Evolutionary conservation across 148 eudicot genomes (phyloP), one percentile per base, ranked within the genome.

Genomic region (Silene conica): DNA sequence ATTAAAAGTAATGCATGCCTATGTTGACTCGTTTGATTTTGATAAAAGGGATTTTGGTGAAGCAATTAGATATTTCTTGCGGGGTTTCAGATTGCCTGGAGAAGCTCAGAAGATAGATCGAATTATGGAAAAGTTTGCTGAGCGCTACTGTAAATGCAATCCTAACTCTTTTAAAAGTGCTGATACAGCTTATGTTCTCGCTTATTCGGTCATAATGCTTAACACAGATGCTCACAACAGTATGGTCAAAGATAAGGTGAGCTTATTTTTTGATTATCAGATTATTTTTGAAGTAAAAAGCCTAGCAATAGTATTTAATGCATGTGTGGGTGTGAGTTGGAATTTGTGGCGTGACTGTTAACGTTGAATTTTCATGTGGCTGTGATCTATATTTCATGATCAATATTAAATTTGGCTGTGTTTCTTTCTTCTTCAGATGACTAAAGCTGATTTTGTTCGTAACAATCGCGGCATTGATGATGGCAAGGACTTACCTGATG

Each of bases 101-200:
- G 99, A 95, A 80, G 97, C 99, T 69, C 99, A 95, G 74, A 95
- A 95, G 86, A 95, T 95, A 81, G 99, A 95, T 73, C 92, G 99
- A 15, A 88, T 95, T 43, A 95, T 95, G 99, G 99, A 95, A 68
- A 95, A 95, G 82, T 95, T 95, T 78, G 99, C 99, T 67, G 97
- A 95, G 79, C 97, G 97, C 74, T 95, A 90, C 80, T 95, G 99
- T 85, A 95, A 89, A 89, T 92, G 99, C 80, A 95, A 90, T 77
- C 96, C 97, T 61, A 87, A 81, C 81, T 86, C 97, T 16, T 95
- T 95, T 73, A 86, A 89, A 69, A 95, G 96, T 72, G 99, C 99
- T 10, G 99, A 95, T 76, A 92, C 97, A 67, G 99, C 99, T 74
- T 95, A 95, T 81, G 99, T 95, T 56, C 99, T 95, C 73, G 99